Evolutionary conservation across 768 basidiomycete species (phyloP).

Genomic region (Lanmaoa pseudosensibilis): DNA sequence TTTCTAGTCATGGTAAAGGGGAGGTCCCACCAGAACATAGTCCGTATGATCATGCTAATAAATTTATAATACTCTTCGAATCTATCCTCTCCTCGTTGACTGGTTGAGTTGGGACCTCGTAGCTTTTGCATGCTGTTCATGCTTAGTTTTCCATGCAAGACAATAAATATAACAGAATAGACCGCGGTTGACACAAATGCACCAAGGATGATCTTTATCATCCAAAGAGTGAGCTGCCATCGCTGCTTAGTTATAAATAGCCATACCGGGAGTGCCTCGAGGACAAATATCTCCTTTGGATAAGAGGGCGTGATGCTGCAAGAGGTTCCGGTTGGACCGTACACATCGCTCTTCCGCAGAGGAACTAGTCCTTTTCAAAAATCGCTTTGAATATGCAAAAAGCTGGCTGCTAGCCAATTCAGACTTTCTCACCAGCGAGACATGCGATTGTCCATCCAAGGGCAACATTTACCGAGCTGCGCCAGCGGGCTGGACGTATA

Average conservation of each 20-base stretch:
- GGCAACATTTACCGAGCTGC: constrained; percentile 42
- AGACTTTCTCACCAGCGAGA: constrained; percentile 47
- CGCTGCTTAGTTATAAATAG: neutral
- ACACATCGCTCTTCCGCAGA: constrained; percentile 41
- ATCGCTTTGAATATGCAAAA: neutral
- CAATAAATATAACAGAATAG: constrained; percentile 62
- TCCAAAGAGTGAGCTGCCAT: constrained; percentile 3
- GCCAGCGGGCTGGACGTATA: constrained; percentile 49
- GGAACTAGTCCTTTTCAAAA: constrained; percentile 38
- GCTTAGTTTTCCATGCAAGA: constrained; percentile 55
- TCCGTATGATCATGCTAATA: constrained; percentile 58
- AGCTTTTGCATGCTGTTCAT: constrained; percentile 53
- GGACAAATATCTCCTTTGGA: constrained; percentile 45
- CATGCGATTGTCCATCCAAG: constrained; percentile 57
- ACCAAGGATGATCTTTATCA: constrained; percentile 54
- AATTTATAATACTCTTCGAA: constrained; percentile 59
- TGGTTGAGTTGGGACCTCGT: constrained; percentile 49
- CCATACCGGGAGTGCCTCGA: constrained; percentile 64
- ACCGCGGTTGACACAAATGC: constrained; percentile 54
- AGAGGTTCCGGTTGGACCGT: constrained; percentile 50
- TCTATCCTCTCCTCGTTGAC: constrained; percentile 43
- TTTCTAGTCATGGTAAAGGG: neutral
- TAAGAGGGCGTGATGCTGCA: constrained; percentile 52
- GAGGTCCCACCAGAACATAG: constrained; percentile 65
- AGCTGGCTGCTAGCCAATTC: neutral